Evolutionary conservation across 441 rosid genomes (phyloP), one percentile per base, ranked within the genome.

Genomic region (California macrophylla): DNA sequence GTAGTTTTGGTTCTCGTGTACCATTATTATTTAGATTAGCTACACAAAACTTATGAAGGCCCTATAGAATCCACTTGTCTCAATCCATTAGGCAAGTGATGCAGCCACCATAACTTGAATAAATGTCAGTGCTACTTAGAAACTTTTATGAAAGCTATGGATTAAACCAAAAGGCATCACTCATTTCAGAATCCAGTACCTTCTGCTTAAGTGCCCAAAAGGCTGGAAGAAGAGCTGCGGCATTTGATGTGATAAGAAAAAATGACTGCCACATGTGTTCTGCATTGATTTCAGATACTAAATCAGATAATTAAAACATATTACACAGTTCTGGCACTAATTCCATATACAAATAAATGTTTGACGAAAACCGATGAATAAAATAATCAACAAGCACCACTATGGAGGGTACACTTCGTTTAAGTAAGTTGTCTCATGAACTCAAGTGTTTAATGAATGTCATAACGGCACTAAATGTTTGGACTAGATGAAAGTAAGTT

Each of bases 241-340:
- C 96, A 81, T 91, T 94, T 78, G 98, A 86, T 74, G 85, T 90
- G 15, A 90, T 92, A 66, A 94, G 90, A 66, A 97, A 90, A 77
- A 91, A 62, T 6, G 94, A 91, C 69, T 92, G 98, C 83, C 80
- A 74, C 73, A 91, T 50, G 69, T 91, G 94, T 68, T 88, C 97
- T 94, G 73, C 85, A 85, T 71, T 72, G 73, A 76, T 75, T 71
- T 62, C 50, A 72, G 69, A 74, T 47, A 72, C 71, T 75, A 25
- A 74, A 75, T 74, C 74, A 75, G 74, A 70, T 28, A 68, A 58
- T 75, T 58, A 21, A 47, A 79, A 13, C 28, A 13, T 10, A 68
- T 68, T 69, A 58, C 38, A 5, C 26, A 63, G 50, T 23, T 36
- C 40, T 26, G 42, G 26, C 26, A 58, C 50, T 70, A 30, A 70